A percentile compares a stretch with the other conserved stretches of the same genome.
phyloP scores from a whole-genome alignment of 225 moss, liverwort and hornwort species.

The Pleurozium schreberi region DNA sequence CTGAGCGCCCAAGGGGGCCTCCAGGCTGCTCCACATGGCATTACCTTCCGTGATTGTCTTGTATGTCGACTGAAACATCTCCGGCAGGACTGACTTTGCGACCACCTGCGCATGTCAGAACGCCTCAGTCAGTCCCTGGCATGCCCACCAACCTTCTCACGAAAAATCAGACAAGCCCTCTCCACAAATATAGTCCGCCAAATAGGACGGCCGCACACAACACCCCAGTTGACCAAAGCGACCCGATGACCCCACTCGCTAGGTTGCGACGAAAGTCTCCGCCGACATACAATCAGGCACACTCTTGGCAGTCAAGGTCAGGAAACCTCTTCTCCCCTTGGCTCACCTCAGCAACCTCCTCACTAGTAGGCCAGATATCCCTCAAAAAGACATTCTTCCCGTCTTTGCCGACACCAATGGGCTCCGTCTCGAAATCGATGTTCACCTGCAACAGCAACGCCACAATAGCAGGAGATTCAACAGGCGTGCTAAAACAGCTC shows the following conservation, averaged over 20 bases:
- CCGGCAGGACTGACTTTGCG: slow-evolving; percentile 65
- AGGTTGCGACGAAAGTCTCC: not conserved
- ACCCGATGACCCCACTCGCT: not conserved
- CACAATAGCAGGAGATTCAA: not conserved
- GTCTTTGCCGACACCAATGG: not conserved
- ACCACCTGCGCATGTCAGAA: slow-evolving; percentile 43
- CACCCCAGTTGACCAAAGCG: not conserved
- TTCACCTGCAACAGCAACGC: not conserved
- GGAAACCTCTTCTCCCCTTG: not conserved
- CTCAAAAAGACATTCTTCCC: not conserved
- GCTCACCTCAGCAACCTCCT: not conserved
- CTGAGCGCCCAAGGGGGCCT: slow-evolving; percentile 56
- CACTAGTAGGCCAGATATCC: not conserved
- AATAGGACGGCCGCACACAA: not conserved
- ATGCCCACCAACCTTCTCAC: not conserved
- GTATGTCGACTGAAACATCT: slow-evolving; percentile 84
- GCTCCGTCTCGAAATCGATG: not conserved
- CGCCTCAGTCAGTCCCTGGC: not conserved
- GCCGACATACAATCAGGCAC: not conserved
- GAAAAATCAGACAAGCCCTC: not conserved
- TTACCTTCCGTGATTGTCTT: slow-evolving; percentile 71
- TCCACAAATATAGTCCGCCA: not conserved
- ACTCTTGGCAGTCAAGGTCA: not conserved
- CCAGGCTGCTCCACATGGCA: slow-evolving; percentile 73
- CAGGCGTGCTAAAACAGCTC: not conserved